phyloP scores from a whole-genome alignment of 768 basidiomycete species.

The Amanita exitialis region DNA sequence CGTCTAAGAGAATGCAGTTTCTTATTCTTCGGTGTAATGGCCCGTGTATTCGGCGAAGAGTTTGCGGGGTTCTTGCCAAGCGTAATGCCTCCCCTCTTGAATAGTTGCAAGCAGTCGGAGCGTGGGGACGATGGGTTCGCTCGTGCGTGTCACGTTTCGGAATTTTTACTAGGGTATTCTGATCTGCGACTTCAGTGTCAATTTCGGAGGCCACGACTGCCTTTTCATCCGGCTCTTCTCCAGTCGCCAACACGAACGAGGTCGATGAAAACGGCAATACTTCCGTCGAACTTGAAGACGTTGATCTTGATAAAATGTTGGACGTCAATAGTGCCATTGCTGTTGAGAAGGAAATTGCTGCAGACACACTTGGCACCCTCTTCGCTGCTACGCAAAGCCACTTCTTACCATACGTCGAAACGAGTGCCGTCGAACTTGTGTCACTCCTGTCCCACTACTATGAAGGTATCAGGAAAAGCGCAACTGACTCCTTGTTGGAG shows the following conservation, averaged over 20 bases:
- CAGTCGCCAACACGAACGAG: constrained; percentile 54
- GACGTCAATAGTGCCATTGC: constrained; percentile 94
- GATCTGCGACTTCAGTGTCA: constrained; percentile 27
- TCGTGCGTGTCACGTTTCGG: constrained; percentile 24
- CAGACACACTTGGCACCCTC: constrained; percentile 88
- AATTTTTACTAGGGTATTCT: neutral
- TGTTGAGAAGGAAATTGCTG: constrained; percentile 98
- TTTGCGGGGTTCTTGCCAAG: constrained; percentile 81
- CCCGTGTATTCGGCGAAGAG: constrained; percentile 91
- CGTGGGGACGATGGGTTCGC: constrained; percentile 47
- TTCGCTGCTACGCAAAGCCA: constrained; percentile 73
- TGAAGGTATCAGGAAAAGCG: constrained; percentile 94
- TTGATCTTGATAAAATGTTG: constrained; percentile 79
- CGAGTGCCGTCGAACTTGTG: constrained; percentile 69
- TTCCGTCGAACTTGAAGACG: constrained; percentile 63
- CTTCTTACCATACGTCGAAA: constrained; percentile 89
- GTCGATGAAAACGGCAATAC: constrained; percentile 42
- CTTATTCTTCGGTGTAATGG: constrained; percentile 98
- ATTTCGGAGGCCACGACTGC: constrained; percentile 44
- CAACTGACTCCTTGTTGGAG: constrained; percentile 79
- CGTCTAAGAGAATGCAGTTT: constrained; percentile 92
- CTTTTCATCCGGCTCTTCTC: constrained; percentile 68
- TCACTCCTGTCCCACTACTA: constrained; percentile 84
- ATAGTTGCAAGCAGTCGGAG: constrained; percentile 77
- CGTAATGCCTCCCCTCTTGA: constrained; percentile 79